Evolutionary conservation across 2,329 filamentous ascomycete species (phyloP).

Genomic region (Fusarium sp.): DNA sequence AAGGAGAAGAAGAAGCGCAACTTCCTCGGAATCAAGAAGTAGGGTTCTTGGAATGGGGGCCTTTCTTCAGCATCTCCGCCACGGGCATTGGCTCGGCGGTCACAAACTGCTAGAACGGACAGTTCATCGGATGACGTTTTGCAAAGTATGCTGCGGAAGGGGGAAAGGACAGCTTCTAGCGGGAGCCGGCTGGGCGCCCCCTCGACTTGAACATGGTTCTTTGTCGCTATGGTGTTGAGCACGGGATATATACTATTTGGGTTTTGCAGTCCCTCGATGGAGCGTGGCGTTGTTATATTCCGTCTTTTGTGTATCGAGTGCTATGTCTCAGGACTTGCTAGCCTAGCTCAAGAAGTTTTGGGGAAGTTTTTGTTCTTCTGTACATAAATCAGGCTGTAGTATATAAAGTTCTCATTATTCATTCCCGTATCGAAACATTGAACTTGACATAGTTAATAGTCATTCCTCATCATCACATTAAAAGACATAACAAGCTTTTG

Average conservation of each 20-base stretch:
- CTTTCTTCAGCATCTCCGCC: conserved; percentile 30
- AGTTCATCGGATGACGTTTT: conserved; percentile 26
- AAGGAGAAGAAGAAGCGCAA: conserved; percentile 76
- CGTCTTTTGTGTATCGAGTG: conserved; percentile 28
- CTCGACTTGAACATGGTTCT: conserved; percentile 1
- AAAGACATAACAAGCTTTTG: neutral
- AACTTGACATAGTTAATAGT: neutral
- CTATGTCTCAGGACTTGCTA: conserved; percentile 17
- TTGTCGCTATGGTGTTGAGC: conserved; percentile 12
- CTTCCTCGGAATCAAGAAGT: conserved; percentile 73
- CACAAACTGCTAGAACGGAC: conserved; percentile 33
- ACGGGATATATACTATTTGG: conserved; percentile 18
- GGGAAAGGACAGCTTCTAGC: conserved; percentile 19
- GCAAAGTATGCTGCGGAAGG: neutral
- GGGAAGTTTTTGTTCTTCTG: conserved; percentile 7
- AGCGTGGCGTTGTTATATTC: conserved; percentile 41
- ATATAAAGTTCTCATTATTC: conserved; percentile 29
- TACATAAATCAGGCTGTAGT: conserved; percentile 33
- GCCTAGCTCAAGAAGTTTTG: conserved; percentile 1
- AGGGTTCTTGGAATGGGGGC: conserved; percentile 52
- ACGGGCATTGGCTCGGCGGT: conserved; percentile 23
- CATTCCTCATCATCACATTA: conserved; percentile 1
- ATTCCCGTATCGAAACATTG: neutral
- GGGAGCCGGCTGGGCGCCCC: neutral
- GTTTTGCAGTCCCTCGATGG: conserved; percentile 30